A percentile compares a stretch with the other conserved stretches of the same genome.
phyloP scores from a whole-genome alignment of 768 basidiomycete genomes.

The Suillus weaverae region DNA sequence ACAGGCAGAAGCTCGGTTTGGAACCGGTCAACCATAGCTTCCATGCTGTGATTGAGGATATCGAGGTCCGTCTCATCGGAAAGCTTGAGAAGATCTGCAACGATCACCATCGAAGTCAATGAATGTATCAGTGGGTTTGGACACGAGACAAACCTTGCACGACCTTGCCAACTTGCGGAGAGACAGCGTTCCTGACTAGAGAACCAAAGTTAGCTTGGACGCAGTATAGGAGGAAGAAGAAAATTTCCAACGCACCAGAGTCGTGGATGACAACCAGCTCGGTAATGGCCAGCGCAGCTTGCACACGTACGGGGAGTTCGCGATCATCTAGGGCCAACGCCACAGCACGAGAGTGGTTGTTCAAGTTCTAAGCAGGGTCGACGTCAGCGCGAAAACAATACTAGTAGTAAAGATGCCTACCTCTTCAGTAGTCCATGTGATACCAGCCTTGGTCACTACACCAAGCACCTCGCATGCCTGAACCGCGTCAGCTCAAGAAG shows the following conservation, averaged over 20 bases:
- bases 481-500: constrained; percentile 6
- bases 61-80: not conserved
- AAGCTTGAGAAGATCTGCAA: not conserved
- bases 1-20: not conserved
- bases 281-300: constrained; percentile 77
- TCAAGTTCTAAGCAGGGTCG: constrained; percentile 49
- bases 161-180: constrained; percentile 48
- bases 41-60: not conserved
- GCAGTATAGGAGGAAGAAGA: not conserved
- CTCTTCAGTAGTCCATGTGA: constrained; percentile 64
- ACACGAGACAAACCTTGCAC: constrained; percentile 51
- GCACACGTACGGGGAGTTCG: constrained; percentile 81
- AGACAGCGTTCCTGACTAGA: constrained; percentile 58
- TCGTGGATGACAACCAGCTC: constrained; percentile 69
- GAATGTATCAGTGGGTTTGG: not conserved
- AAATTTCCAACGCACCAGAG: constrained; percentile 45
- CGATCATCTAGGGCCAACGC: constrained; percentile 71
- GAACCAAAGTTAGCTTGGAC: not conserved
- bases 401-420: constrained; percentile 34
- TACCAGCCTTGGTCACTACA: constrained; percentile 66
- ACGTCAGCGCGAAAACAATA: constrained; percentile 1
- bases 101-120: not conserved
- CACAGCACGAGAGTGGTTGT: constrained; percentile 62
- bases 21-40: not conserved
- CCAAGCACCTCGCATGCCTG: constrained; percentile 83